Evolutionary conservation across 2,329 filamentous ascomycete genomes (phyloP).

Genomic region (Aspergillus tanneri): DNA sequence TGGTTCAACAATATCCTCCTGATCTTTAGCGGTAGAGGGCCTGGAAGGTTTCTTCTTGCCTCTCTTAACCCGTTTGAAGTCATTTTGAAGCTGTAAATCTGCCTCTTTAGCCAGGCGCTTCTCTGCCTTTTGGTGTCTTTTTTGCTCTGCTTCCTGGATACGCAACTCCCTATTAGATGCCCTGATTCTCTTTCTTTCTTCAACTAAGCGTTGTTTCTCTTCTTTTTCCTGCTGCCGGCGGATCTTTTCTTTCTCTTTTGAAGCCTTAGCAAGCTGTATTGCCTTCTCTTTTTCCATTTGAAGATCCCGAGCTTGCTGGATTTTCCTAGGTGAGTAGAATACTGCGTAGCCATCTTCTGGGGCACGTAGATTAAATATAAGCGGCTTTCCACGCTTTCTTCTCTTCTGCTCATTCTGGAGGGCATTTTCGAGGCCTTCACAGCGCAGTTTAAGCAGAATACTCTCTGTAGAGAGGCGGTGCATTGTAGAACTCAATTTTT

Average conservation of each 20-base stretch:
- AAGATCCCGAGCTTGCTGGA: conserved; percentile 1
- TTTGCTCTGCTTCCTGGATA: no score
- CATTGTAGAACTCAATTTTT: conserved; percentile 8
- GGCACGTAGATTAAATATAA: not conserved
- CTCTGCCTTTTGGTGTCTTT: no score
- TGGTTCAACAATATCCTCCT: not conserved
- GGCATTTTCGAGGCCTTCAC: not conserved
- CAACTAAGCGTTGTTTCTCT: no score
- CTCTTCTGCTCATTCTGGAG: conserved; percentile 8
- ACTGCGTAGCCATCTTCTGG: not conserved
- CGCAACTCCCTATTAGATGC: no score
- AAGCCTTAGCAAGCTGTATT: not conserved
- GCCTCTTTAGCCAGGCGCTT: no score
- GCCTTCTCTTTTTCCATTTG: not conserved
- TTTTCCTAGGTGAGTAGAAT: not conserved
- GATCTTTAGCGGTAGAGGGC: not conserved
- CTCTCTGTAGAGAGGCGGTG: conserved; percentile 6
- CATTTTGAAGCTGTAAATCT: no score
- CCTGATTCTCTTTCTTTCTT: no score
- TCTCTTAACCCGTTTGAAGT: no score
- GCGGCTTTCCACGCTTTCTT: not conserved
- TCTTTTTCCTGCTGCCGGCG: not conserved
- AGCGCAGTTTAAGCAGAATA: conserved; percentile 3
- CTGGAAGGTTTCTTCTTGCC: no score
- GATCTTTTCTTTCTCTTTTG: not conserved